phyloP scores from a whole-genome alignment of 345 rosid species.

The Syzygium oleosum region DNA sequence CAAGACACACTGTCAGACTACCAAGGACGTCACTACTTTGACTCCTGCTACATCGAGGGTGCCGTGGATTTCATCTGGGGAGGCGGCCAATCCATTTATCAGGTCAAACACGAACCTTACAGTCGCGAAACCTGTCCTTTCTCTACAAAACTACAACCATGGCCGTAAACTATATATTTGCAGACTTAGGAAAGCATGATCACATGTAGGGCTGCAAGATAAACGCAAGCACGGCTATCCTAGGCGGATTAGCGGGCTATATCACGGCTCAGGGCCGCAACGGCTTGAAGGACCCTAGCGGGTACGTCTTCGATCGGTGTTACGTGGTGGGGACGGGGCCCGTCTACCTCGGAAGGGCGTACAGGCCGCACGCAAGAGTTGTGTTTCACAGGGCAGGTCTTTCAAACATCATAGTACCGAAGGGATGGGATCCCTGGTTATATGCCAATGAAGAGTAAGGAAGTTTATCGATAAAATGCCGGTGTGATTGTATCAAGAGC shows the following conservation, averaged over 20 bases:
- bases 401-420: conserved; percentile 7
- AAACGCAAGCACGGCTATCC: neutral
- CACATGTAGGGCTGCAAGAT: conserved; percentile 6
- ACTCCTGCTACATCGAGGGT: conserved; percentile 34
- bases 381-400: conserved; percentile 15
- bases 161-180: neutral
- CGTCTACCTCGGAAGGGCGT: conserved; percentile 32
- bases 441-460: conserved; percentile 27
- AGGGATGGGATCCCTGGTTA: conserved; percentile 32
- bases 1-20: neutral
- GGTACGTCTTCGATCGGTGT: conserved; percentile 23
- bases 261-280: conserved; percentile 34
- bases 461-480: neutral
- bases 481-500: no score
- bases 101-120: conserved; percentile 10
- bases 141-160: neutral
- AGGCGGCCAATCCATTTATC: conserved; percentile 23
- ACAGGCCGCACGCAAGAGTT: conserved; percentile 18
- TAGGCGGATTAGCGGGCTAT: conserved; percentile 5
- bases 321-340: conserved; percentile 18
- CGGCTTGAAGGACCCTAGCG: conserved; percentile 1
- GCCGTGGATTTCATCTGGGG: conserved; percentile 51
- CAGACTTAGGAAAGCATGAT: neutral
- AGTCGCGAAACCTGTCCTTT: neutral
- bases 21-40: conserved; percentile 24